Conservation (phyloP, 768 basidiomycete species). For the Phylloporus sp. region DNA sequence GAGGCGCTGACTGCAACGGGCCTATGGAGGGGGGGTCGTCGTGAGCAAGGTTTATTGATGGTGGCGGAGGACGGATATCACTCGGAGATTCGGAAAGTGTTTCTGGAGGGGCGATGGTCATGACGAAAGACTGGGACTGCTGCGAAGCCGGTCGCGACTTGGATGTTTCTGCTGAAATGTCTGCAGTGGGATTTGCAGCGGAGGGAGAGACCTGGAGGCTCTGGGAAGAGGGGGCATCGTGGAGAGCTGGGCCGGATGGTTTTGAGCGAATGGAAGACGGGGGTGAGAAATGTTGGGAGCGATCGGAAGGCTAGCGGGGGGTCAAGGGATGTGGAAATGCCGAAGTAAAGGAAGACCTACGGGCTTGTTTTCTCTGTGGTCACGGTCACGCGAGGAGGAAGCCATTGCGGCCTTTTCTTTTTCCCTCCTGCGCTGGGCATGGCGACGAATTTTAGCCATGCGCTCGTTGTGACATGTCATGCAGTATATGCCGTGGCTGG, state of each 20-base stretch:
- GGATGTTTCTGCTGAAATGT: too few relatives aligned
- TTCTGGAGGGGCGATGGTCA: constrained; percentile 42
- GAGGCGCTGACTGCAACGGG: constrained; percentile 17
- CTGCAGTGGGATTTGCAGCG: too few relatives aligned
- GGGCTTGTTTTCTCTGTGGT: constrained; percentile 32
- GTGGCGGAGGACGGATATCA: not conserved
- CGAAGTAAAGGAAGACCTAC: constrained; percentile 31
- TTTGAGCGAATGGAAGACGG: constrained; percentile 21
- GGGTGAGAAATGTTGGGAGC: not conserved
- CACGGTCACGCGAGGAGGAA: constrained; percentile 25
- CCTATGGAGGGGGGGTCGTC: constrained; percentile 1
- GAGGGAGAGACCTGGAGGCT: constrained; percentile 17
- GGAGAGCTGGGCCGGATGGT: constrained; percentile 19
- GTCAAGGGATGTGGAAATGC: not conserved
- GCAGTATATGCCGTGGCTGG: constrained; percentile 96
- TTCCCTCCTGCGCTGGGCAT: constrained; percentile 84
- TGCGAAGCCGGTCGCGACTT: constrained; percentile 21
- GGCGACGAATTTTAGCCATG: constrained; percentile 86
- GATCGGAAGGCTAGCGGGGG: constrained; percentile 9
- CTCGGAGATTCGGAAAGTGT: constrained; percentile 3
- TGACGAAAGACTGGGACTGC: constrained; percentile 35
- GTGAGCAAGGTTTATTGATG: not conserved
- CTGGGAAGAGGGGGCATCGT: constrained; percentile 22
- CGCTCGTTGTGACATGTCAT: constrained; percentile 98
- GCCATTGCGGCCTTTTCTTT: constrained; percentile 40